Percentiles rank a stretch among this genome's conserved stretches.
Conservation (phyloP, 2,329 filamentous ascomycete genomes). For the Monilinia laxa region DNA sequence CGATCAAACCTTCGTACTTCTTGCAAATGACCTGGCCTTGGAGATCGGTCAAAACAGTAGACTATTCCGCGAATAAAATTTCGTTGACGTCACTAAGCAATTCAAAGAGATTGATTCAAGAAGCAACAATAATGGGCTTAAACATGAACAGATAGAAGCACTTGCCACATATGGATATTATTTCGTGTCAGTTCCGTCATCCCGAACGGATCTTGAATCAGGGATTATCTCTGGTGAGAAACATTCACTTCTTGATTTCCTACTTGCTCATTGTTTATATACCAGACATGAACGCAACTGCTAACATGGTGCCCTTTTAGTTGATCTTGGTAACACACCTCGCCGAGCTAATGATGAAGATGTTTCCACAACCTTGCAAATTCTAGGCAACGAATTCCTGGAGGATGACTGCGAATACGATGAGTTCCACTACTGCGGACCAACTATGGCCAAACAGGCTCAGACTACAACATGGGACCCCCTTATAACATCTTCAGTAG, state of each 20-base stretch:
- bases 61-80: neutral
- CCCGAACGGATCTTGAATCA: neutral
- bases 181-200: neutral
- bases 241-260: neutral
- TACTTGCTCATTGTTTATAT: neutral
- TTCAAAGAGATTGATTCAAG: neutral
- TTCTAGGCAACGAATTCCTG: neutral
- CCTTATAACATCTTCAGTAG: neutral
- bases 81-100: neutral
- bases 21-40: neutral
- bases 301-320: neutral
- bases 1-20: neutral
- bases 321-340: conserved; percentile 6
- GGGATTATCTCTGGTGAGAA: neutral
- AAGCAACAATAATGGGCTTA: neutral
- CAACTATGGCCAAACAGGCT: neutral
- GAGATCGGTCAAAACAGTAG: neutral
- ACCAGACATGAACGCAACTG: neutral
- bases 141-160: neutral
- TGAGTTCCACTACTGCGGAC: neutral
- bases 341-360: conserved; percentile 1
- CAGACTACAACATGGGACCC: neutral
- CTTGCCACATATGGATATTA: neutral
- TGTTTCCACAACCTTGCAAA: neutral
- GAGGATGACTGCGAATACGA: neutral